Conservation (phyloP, 2,329 filamentous ascomycete species). For the Pseudofabraea citricarpa region DNA sequence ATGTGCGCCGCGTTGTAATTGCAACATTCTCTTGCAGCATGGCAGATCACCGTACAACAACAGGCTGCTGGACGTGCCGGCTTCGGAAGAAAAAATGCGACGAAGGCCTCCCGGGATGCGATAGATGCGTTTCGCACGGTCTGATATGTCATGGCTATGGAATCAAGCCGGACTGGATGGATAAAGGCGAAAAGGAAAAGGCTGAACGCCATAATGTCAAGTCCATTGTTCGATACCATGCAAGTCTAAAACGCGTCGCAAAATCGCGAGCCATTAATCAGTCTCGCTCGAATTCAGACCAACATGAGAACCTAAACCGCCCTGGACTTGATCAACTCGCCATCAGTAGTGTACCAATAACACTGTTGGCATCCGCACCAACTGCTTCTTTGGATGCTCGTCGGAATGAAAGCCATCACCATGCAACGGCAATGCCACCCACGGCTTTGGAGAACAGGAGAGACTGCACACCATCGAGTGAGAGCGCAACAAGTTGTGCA, state of each 20-base stretch:
- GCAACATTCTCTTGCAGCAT: too few species aligned
- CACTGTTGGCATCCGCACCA: too few species aligned
- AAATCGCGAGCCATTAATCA: not conserved
- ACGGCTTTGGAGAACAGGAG: too few species aligned
- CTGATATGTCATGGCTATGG: constrained; percentile 22
- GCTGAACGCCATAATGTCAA: not conserved
- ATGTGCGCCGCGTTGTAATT: too few species aligned
- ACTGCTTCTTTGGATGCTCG: too few species aligned
- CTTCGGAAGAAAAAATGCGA: constrained; percentile 19
- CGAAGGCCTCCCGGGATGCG: constrained; percentile 13
- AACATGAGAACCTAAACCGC: not conserved
- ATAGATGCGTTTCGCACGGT: constrained; percentile 12
- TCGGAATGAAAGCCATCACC: too few species aligned
- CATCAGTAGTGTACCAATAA: too few species aligned
- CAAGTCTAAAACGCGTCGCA: not conserved
- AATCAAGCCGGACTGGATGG: constrained; percentile 22
- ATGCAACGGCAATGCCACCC: too few species aligned
- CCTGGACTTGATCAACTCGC: too few species aligned
- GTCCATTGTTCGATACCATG: not conserved
- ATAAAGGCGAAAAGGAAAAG: constrained; percentile 21
- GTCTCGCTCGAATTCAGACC: not conserved
- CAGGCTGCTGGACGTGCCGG: constrained; percentile 24
- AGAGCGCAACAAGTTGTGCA: too few species aligned
- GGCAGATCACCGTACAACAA: too few species aligned
- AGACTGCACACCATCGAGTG: too few species aligned